A percentile compares a stretch with the other conserved stretches of the same genome.
phyloP scores from a whole-genome alignment of 2,329 filamentous ascomycete genomes.

The Ascochyta viciae-villosae region DNA sequence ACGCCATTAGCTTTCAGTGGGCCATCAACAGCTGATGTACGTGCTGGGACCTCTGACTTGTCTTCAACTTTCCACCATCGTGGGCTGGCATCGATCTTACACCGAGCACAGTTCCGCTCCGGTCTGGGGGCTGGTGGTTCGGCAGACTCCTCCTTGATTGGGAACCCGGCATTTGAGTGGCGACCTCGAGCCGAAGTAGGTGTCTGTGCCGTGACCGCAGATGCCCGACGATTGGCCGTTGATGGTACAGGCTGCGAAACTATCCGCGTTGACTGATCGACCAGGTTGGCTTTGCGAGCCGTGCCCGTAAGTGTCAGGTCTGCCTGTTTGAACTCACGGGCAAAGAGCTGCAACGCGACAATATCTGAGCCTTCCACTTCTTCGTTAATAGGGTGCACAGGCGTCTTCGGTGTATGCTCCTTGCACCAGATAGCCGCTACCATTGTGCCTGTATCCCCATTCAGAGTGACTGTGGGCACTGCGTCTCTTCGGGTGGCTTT shows the following conservation, averaged over 20 bases:
- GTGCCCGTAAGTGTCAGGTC: conserved; percentile 90
- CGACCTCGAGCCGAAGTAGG: conserved; percentile 45
- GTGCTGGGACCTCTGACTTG: conserved; percentile 9
- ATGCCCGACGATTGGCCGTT: conserved; percentile 50
- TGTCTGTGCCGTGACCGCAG: conserved; percentile 43
- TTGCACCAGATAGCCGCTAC: conserved; percentile 91
- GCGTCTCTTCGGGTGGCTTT: conserved; percentile 88
- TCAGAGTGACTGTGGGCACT: conserved; percentile 78
- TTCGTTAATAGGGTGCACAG: conserved; percentile 81
- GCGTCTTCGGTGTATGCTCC: conserved; percentile 75
- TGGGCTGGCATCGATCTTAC: conserved; percentile 71
- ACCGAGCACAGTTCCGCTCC: conserved; percentile 53
- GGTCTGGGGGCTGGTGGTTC: conserved; percentile 37
- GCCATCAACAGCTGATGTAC: conserved; percentile 26
- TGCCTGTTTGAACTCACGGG: conserved; percentile 91
- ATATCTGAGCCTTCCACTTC: conserved; percentile 72
- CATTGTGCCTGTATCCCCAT: conserved; percentile 81
- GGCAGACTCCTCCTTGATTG: conserved; percentile 47
- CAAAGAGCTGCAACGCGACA: conserved; percentile 85
- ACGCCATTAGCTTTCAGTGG: conserved; percentile 32
- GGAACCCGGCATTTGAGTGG: conserved; percentile 44
- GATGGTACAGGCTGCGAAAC: conserved; percentile 42
- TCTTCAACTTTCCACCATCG: conserved; percentile 58
- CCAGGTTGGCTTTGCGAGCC: conserved; percentile 86
- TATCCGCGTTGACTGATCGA: conserved; percentile 67